These are phyloP conservation scores for Candida ortonii DNA, from an alignment of 805 yeast genomes.

Conservation along the genomic window DNA sequence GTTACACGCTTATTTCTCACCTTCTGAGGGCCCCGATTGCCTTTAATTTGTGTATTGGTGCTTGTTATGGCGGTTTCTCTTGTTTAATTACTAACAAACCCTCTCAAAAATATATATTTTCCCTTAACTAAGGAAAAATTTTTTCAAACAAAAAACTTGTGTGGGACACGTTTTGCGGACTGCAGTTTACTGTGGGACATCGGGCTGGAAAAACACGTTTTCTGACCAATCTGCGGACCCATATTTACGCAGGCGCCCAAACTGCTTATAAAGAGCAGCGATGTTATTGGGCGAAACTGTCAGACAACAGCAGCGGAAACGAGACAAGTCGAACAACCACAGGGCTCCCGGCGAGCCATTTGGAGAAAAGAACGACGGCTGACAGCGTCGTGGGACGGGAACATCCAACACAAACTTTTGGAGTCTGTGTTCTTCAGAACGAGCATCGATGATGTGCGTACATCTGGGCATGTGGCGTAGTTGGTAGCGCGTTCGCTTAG, in stretches of 20 bases:
- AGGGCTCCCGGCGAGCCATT: too few relatives aligned
- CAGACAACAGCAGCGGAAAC: neutral
- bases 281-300: conserved; percentile 7
- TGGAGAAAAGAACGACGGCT: too few relatives aligned
- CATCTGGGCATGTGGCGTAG: conserved; percentile 71
- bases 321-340: conserved; percentile 1
- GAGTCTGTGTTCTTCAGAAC: too few relatives aligned
- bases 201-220: too few relatives aligned
- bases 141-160: neutral
- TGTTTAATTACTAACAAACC: conserved; percentile 7
- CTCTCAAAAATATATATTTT: neutral
- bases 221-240: too few relatives aligned
- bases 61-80: neutral
- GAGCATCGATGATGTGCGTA: too few relatives aligned
- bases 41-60: neutral
- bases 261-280: conserved; percentile 9
- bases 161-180: too few relatives aligned
- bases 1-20: conserved; percentile 7
- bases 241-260: conserved; percentile 1
- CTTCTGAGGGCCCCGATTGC: neutral
- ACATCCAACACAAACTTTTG: too few relatives aligned
- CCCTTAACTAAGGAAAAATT: neutral
- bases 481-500: conserved; percentile 80
- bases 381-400: too few relatives aligned
- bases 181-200: too few relatives aligned